phyloP scores from a whole-genome alignment of 2,329 filamentous ascomycete species.

The Diaporthe capsici region DNA sequence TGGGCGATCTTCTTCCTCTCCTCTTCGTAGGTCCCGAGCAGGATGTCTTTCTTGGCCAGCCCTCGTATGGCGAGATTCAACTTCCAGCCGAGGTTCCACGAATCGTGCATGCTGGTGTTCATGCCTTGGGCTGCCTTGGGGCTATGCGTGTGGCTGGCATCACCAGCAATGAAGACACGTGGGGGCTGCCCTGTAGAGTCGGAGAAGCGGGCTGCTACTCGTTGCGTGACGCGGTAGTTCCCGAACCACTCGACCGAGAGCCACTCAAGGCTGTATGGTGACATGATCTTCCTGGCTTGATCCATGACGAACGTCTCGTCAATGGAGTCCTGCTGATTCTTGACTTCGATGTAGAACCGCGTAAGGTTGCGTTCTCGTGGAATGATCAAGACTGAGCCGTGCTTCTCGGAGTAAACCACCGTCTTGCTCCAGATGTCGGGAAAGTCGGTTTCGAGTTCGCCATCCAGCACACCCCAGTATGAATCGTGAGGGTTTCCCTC shows the following conservation, averaged over 20 bases:
- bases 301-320: conserved; percentile 80
- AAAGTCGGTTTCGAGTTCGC: conserved; percentile 78
- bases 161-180: conserved; percentile 77
- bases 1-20: conserved; percentile 74
- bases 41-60: conserved; percentile 62
- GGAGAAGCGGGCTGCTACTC: conserved; percentile 78
- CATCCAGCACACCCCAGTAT: conserved; percentile 80
- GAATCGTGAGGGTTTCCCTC: conserved; percentile 68
- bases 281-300: conserved; percentile 72
- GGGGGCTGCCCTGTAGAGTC: conserved; percentile 60
- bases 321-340: conserved; percentile 55
- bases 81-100: conserved; percentile 72
- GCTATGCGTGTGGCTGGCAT: conserved; percentile 80
- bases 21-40: conserved; percentile 73
- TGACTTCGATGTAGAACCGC: conserved; percentile 72
- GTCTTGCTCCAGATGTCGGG: conserved; percentile 84
- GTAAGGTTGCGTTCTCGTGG: conserved; percentile 82
- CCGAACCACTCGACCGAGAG: conserved; percentile 78
- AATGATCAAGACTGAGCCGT: conserved; percentile 79
- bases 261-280: conserved; percentile 70
- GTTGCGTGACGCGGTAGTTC: conserved; percentile 78
- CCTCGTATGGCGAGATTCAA: conserved; percentile 67
- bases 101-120: conserved; percentile 74
- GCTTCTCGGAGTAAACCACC: conserved; percentile 75
- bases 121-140: conserved; percentile 79